Conservation (phyloP, 192 early-diverging fungal species). For the Allomyces macrogynus region DNA sequence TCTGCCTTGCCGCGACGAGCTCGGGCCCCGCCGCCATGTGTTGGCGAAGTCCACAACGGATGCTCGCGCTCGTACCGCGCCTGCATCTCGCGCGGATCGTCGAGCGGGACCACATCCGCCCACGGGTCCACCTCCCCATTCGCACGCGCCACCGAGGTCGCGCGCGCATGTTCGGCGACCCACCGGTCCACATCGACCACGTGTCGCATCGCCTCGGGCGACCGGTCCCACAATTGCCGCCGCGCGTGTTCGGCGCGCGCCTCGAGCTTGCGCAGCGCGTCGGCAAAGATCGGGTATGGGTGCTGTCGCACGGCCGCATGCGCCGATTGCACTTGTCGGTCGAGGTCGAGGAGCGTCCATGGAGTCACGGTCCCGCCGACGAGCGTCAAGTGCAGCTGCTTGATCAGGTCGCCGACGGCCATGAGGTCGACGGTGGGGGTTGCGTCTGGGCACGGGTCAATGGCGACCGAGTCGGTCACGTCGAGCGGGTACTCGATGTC, state of each 20-base stretch:
- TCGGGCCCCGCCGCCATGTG: no score
- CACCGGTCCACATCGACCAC: neutral
- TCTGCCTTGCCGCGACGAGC: no score
- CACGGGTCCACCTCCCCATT: no score
- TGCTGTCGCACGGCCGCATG: neutral
- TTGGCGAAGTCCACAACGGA: no score
- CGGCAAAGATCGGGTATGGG: neutral
- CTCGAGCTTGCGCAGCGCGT: neutral
- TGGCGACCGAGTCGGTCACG: neutral
- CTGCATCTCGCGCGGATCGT: no score
- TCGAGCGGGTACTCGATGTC: neutral
- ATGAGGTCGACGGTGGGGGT: neutral
- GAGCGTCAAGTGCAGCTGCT: neutral
- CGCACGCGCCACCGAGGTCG: no score
- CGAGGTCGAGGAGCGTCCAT: neutral
- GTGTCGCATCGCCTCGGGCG: neutral
- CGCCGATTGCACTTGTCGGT: neutral
- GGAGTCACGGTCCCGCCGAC: neutral
- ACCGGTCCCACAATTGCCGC: neutral
- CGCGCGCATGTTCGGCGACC: neutral
- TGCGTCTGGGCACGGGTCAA: neutral
- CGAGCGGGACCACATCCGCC: no score
- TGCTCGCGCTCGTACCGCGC: no score
- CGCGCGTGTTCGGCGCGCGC: neutral
- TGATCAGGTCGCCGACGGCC: neutral